phyloP scores from a whole-genome alignment of 1,139 yeast species.

The Kurtzmaniella natalensis region DNA sequence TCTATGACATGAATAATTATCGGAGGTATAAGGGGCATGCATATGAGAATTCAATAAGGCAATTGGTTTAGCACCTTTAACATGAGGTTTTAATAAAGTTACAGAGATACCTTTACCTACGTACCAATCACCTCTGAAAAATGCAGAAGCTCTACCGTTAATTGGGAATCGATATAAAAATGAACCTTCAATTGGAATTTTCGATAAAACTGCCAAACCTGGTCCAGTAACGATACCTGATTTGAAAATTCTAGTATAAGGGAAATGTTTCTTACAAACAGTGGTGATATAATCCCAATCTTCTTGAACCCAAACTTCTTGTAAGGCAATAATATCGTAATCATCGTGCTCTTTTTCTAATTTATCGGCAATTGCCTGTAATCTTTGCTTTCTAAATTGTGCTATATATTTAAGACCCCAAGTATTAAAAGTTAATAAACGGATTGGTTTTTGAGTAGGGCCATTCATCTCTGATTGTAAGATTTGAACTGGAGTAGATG shows the following conservation, averaged over 20 bases:
- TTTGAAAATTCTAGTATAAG: constrained; percentile 65
- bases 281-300: constrained; percentile 69
- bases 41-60: constrained; percentile 88
- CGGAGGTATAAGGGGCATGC: constrained; percentile 89
- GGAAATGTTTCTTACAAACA: constrained; percentile 46
- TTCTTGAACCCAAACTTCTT: constrained; percentile 86
- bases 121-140: constrained; percentile 94
- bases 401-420: constrained; percentile 92
- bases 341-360: constrained; percentile 46
- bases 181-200: constrained; percentile 76
- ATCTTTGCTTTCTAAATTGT: constrained; percentile 57
- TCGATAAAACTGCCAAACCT: constrained; percentile 81
- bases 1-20: constrained; percentile 73
- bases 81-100: constrained; percentile 56
- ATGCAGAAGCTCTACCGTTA: constrained; percentile 92
- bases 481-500: neutral
- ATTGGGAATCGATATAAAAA: constrained; percentile 82
- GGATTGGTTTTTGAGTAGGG: neutral
- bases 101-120: constrained; percentile 91
- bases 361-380: constrained; percentile 68
- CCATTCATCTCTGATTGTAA: neutral
- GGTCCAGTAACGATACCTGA: constrained; percentile 92
- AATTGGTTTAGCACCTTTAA: constrained; percentile 46
- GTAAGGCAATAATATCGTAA: constrained; percentile 84
- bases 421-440: constrained; percentile 56